These are phyloP conservation scores for Penicillium sp. DNA, from an alignment of 2,329 filamentous ascomycete genomes.

Conservation along the genomic window DNA sequence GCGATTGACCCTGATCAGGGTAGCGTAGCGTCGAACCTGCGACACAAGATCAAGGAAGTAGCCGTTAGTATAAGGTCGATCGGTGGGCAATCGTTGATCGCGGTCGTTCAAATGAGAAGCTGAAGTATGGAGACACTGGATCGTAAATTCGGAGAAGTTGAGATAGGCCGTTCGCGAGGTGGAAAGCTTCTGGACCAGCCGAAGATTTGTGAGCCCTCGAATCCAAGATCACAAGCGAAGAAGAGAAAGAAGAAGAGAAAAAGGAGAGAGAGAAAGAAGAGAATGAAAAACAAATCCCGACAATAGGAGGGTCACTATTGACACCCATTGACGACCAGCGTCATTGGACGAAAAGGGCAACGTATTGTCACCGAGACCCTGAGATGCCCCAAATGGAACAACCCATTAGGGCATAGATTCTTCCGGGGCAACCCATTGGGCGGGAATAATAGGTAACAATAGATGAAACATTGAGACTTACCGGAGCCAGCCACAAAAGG, in stretches of 20 bases:
- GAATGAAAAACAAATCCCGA: not conserved
- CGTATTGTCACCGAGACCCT: not conserved
- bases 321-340: not conserved
- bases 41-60: conserved; percentile 97
- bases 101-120: conserved; percentile 81
- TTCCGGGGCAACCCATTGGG: not conserved
- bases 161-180: conserved; percentile 72
- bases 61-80: conserved; percentile 89
- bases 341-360: not conserved
- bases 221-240: not conserved
- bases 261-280: too few relatives aligned
- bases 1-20: conserved; percentile 74
- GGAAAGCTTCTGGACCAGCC: conserved; percentile 64
- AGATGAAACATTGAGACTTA: conserved; percentile 60
- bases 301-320: not conserved
- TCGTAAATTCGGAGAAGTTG: conserved; percentile 84
- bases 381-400: not conserved
- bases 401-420: too few relatives aligned
- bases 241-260: not conserved
- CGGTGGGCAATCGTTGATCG: conserved; percentile 78
- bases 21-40: conserved; percentile 86
- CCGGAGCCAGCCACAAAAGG: conserved; percentile 83
- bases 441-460: not conserved
- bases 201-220: not conserved
- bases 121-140: conserved; percentile 85